A percentile compares a stretch with the other conserved stretches of the same genome.
phyloP scores from a whole-genome alignment of 2,329 filamentous ascomycete species.

The Nectriaceae sp. region DNA sequence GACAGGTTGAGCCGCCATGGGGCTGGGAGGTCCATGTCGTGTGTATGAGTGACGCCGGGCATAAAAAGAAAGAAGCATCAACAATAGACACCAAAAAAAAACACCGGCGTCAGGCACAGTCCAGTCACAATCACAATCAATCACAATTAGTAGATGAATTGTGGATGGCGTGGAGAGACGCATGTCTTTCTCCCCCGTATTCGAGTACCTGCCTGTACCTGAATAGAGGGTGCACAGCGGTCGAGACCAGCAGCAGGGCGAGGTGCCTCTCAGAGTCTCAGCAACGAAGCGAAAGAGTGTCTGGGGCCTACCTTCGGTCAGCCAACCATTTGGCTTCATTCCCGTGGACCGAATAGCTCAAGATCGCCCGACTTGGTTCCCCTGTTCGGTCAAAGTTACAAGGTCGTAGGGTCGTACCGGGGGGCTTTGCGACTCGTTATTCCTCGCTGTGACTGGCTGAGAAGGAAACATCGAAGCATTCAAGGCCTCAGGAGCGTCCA shows the following conservation, averaged over 20 bases:
- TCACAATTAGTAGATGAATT: neutral
- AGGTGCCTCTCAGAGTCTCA: no score
- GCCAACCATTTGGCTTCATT: neutral
- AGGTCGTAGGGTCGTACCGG: neutral
- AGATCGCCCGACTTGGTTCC: neutral
- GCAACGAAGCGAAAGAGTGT: no score
- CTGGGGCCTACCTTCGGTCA: neutral
- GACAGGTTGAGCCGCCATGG: neutral
- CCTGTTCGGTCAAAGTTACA: neutral
- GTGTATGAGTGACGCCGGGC: no score
- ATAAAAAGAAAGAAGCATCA: slow-evolving; percentile 1
- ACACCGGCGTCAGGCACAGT: neutral
- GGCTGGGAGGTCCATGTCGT: neutral
- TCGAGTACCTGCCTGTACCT: neutral
- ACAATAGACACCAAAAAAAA: neutral
- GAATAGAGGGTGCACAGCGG: neutral
- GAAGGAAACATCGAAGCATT: no score
- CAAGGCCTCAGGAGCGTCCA: no score
- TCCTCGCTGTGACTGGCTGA: neutral
- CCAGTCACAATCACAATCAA: neutral
- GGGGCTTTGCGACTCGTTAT: neutral
- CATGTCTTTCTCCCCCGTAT: neutral
- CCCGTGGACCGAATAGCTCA: neutral
- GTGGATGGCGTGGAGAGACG: neutral
- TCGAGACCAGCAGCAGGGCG: no score